These are phyloP conservation scores for Tetrahymena borealis DNA, from an alignment of 73 alveolate genomes.

Conservation along the genomic window DNA sequence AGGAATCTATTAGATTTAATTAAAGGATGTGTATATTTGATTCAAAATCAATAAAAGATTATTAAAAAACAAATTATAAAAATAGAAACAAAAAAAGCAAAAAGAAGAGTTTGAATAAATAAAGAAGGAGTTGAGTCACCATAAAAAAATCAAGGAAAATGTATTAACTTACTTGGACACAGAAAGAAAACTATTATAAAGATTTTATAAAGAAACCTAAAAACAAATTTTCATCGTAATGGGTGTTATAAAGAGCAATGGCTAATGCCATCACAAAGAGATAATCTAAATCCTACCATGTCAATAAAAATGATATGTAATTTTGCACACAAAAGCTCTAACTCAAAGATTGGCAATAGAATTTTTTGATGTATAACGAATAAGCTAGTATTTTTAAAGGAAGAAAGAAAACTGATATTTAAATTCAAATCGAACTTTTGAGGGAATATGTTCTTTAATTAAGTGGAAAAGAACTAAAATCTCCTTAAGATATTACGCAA, in stretches of 20 bases:
- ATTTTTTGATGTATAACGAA: background rate
- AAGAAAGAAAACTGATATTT: background rate
- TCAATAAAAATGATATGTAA: background rate
- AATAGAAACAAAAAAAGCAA: background rate
- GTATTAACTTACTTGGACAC: background rate
- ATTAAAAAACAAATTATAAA: background rate
- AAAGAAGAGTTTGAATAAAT: background rate
- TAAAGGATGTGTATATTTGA: background rate
- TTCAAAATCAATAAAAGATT: background rate
- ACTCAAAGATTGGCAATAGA: background rate
- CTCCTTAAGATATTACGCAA: background rate
- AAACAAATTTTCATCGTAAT: background rate
- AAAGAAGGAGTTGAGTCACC: background rate
- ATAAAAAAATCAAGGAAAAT: background rate
- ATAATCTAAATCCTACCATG: background rate
- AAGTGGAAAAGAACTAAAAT: background rate
- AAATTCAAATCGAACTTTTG: background rate
- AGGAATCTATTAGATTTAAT: no score
- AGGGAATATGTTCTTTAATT: background rate
- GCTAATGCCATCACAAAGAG: background rate
- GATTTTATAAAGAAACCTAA: background rate
- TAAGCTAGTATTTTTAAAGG: background rate
- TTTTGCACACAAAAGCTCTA: background rate
- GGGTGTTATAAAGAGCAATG: background rate
- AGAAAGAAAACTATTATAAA: background rate